Conservation (phyloP, 1,284 basidiomycete genomes). For the Heliocybe sulcata region DNA sequence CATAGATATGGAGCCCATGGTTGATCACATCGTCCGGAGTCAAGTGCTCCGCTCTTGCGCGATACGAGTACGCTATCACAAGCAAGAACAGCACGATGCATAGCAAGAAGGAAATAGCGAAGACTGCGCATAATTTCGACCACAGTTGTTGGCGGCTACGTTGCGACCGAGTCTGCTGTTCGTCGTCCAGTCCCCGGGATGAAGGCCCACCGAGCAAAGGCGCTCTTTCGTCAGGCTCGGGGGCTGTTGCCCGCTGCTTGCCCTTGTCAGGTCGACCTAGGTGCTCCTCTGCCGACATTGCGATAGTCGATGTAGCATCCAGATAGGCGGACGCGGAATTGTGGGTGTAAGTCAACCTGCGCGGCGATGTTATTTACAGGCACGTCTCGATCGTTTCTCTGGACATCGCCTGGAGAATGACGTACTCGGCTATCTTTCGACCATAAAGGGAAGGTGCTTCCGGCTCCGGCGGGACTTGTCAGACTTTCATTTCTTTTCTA, state of each 20-base stretch:
- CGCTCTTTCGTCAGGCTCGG: conserved; percentile 34
- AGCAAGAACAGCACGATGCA: conserved; percentile 35
- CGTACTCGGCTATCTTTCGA: background rate
- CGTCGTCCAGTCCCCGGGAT: conserved; percentile 15
- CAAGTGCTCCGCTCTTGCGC: conserved; percentile 42
- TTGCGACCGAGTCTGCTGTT: conserved; percentile 15
- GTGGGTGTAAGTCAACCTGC: no score
- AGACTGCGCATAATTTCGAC: conserved; percentile 38
- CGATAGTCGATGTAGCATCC: background rate
- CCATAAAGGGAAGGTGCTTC: no score
- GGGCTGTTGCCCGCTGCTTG: conserved; percentile 25
- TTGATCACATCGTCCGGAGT: conserved; percentile 52
- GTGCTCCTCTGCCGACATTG: background rate
- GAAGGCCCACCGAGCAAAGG: conserved; percentile 28
- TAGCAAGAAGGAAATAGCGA: conserved; percentile 33
- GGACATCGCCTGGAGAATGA: background rate
- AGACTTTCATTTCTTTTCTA: no score
- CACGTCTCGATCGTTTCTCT: background rate
- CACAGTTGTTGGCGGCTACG: conserved; percentile 28
- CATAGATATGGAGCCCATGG: conserved; percentile 45
- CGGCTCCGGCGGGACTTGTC: no score
- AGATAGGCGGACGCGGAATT: background rate
- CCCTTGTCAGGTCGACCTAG: conserved; percentile 28
- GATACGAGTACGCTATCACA: conserved; percentile 57
- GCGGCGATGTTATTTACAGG: no score